phyloP scores from a whole-genome alignment of 257 asterid genomes.

The Fraxinus anomala region DNA sequence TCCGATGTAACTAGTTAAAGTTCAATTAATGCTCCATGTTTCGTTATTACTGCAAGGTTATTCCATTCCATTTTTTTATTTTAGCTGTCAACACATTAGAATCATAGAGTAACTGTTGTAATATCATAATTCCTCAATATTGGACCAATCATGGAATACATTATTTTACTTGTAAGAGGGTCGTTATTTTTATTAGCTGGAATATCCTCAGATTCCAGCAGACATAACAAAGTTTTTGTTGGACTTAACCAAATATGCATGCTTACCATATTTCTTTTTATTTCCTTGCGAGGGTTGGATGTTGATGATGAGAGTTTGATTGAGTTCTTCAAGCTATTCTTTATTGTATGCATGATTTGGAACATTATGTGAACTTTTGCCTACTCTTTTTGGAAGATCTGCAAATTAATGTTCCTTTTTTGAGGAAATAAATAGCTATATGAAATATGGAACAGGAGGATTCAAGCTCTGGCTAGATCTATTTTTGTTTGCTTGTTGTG shows the following conservation, averaged over 20 bases:
- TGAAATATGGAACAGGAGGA: constrained; percentile 19
- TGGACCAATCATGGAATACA: background rate
- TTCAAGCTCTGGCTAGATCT: background rate
- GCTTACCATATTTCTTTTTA: background rate
- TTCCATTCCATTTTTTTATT: constrained; percentile 12
- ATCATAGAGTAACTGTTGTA: background rate
- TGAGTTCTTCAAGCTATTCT: background rate
- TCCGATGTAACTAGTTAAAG: constrained; percentile 3
- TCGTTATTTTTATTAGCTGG: background rate
- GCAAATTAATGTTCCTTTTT: constrained; percentile 12
- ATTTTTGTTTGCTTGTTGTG: constrained; percentile 6
- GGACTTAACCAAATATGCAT: background rate
- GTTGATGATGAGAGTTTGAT: background rate
- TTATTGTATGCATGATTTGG: background rate
- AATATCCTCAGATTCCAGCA: background rate
- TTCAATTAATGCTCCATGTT: background rate
- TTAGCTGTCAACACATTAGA: background rate
- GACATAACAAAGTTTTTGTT: background rate
- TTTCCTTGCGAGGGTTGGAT: background rate
- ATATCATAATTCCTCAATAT: background rate
- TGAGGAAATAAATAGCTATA: constrained; percentile 10
- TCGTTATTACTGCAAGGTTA: constrained; percentile 7
- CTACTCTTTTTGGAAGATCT: constrained; percentile 1
- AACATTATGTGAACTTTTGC: constrained; percentile 14
- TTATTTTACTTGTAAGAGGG: background rate